Evolutionary conservation across 306 rosid species (phyloP).

Genomic region (Vigna trinervia): DNA sequence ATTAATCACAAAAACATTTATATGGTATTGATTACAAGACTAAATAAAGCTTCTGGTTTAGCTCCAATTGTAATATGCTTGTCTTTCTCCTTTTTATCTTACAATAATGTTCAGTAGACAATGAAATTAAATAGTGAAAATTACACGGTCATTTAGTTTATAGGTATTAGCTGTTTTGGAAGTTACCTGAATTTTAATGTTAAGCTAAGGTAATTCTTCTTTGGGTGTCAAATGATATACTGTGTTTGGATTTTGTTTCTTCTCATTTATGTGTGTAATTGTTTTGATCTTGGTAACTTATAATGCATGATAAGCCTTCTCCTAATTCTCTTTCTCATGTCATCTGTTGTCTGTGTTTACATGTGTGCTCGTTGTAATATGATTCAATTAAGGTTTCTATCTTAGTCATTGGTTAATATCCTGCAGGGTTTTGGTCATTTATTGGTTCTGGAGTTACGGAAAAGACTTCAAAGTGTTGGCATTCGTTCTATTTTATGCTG

Average conservation of each 20-base stretch:
- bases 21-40: constrained; percentile 1
- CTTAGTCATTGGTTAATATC: constrained; percentile 38
- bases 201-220: not conserved
- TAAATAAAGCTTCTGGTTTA: constrained; percentile 15
- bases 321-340: constrained; percentile 31
- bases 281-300: constrained; percentile 29
- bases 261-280: constrained; percentile 12
- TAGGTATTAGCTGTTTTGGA: constrained; percentile 13
- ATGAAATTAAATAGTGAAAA: constrained; percentile 1
- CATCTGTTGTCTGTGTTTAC: constrained; percentile 5
- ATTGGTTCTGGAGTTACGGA: constrained; percentile 68
- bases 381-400: constrained; percentile 24
- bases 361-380: constrained; percentile 11
- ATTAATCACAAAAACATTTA: not conserved
- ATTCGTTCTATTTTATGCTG: constrained; percentile 80
- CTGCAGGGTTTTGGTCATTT: constrained; percentile 78
- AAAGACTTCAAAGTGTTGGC: constrained; percentile 84
- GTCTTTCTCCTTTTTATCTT: constrained; percentile 18
- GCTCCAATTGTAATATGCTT: constrained; percentile 13
- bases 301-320: constrained; percentile 34
- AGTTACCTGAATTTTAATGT: constrained; percentile 9
- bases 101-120: constrained; percentile 19
- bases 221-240: constrained; percentile 17
- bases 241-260: constrained; percentile 17
- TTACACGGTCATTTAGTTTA: constrained; percentile 30